Evolutionary conservation across 345 rosid species (phyloP), one percentile per base, ranked within the genome.

Genomic region (Psidium friedrichsthalianum): DNA sequence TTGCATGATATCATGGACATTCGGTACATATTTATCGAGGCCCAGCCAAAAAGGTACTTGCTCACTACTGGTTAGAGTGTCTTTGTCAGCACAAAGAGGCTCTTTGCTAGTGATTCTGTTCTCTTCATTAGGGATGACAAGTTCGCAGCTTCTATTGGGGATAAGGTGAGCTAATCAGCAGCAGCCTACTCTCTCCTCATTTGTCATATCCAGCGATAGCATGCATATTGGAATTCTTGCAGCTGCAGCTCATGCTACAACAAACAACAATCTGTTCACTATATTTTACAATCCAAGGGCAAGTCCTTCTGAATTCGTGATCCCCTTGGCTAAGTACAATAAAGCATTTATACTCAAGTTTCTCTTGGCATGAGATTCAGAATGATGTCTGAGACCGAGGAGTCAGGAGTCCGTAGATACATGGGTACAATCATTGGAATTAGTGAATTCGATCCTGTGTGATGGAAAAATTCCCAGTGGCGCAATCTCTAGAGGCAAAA

Each of bases 141-240:
- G 90, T n/a, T 93, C 94, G 56, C 98, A 95, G 91, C 96, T 95
- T 84, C 89, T 94, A 47, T 88, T 97, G 93, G 99, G 99, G 56
- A 92, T 93, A 90, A 91, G 96, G 88, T 96, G 90, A 59, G 98
- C 99, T 47, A 95, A 94, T 89, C 91, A 96, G 86, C 98, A 94
- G 90, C 99, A 96, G 81, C 92, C 98, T 32, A 93, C 99, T 32
- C 95, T 97, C 56, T 94, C 99, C 53, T 97, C 99, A 10, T 97
- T 98, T 53, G 98, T 97, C 84, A 92, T 97, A 90, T 95, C 98
- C 57, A 97, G 99, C 82, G 99, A 97, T 83, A 97, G 99, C 90
- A 97, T 97, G 99, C 99, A 97, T 84, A 97, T 97, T 20, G 99
- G 99, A 82, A 93, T 97, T 87, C 99, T 97, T 87, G 99, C 99